A percentile compares a stretch with the other conserved stretches of the same genome.
Evolutionary conservation across 2,329 filamentous ascomycete species (phyloP).

Genomic region (Aureobasidium sp.): DNA sequence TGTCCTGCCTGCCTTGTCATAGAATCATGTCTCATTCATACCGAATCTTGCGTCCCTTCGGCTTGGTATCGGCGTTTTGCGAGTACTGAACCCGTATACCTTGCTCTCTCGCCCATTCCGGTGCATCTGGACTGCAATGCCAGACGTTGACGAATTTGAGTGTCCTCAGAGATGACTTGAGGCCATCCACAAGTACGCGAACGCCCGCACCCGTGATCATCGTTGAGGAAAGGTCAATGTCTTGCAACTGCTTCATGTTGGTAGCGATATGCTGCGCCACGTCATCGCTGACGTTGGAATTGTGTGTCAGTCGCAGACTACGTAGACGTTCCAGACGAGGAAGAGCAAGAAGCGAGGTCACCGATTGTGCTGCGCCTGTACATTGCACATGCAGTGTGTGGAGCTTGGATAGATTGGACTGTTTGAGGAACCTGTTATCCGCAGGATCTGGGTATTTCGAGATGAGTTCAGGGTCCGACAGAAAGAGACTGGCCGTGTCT

Average conservation of each 20-base stretch:
- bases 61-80: neutral
- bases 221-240: constrained; percentile 29
- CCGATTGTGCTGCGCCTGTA: neutral
- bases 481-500: constrained; percentile 1
- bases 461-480: neutral
- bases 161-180: constrained; percentile 13
- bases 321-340: constrained; percentile 1
- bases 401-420: neutral
- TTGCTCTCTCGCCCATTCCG: constrained; percentile 30
- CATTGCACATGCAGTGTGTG: neutral
- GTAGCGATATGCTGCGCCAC: constrained; percentile 3
- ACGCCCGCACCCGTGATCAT: constrained; percentile 33
- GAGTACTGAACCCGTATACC: constrained; percentile 24
- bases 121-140: constrained; percentile 30
- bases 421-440: neutral
- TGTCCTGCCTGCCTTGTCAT: neutral
- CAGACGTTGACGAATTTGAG: constrained; percentile 26
- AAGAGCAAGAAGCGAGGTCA: constrained; percentile 1
- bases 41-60: constrained; percentile 6
- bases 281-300: constrained; percentile 1
- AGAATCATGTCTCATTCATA: constrained; percentile 1
- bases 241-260: constrained; percentile 15
- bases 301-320: constrained; percentile 5
- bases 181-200: constrained; percentile 26
- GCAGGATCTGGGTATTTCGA: neutral